Evolutionary conservation across 495 filamentous ascomycete species (phyloP).

Genomic region (Melanomma pulvis-pyrius): DNA sequence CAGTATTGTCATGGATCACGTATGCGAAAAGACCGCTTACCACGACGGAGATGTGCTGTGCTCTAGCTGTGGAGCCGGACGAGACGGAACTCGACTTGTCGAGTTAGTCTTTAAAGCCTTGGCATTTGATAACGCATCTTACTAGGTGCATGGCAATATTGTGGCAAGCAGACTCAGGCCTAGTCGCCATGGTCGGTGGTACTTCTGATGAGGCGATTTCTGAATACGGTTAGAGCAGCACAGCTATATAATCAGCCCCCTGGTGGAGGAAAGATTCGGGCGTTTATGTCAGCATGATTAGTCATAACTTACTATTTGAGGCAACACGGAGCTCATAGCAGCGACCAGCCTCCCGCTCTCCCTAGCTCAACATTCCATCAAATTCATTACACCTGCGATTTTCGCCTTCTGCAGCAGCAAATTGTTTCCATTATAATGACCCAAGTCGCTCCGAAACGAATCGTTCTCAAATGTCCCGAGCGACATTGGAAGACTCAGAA

Average conservation of each 20-base stretch:
- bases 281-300: constrained; percentile 7
- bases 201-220: no score
- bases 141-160: background rate
- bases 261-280: background rate
- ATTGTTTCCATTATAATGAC: constrained; percentile 8
- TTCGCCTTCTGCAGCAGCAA: constrained; percentile 3
- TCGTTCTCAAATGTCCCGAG: constrained; percentile 23
- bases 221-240: constrained; percentile 8
- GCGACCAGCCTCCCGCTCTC: constrained; percentile 7
- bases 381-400: constrained; percentile 8
- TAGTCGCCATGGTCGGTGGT: no score
- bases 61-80: constrained; percentile 47
- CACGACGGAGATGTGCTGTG: constrained; percentile 52
- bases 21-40: constrained; percentile 49
- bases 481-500: constrained; percentile 17
- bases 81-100: constrained; percentile 44
- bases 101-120: background rate
- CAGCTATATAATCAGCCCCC: background rate
- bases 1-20: background rate
- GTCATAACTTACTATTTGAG: background rate
- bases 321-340: background rate
- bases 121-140: background rate
- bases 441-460: constrained; percentile 14
- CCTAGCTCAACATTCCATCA: constrained; percentile 14
- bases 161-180: no score